Conservation (phyloP, 495 filamentous ascomycete species). For the Melanomma pulvis-pyrius region DNA sequence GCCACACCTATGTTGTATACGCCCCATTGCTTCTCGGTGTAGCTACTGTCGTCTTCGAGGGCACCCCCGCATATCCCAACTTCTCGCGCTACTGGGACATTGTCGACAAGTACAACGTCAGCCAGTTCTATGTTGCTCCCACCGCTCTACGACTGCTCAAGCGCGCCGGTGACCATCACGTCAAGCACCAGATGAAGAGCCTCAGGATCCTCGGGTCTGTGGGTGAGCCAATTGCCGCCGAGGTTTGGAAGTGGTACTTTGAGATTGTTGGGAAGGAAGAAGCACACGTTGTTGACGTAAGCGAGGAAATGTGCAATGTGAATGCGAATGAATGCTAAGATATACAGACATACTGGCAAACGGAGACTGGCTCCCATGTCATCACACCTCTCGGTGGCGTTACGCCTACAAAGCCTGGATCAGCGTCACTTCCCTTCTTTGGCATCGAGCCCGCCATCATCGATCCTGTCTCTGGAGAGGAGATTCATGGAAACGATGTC, state of each 20-base stretch:
- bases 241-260: conserved; percentile 99
- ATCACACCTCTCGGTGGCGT: conserved; percentile 76
- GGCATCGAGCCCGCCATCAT: conserved; percentile 98
- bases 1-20: conserved; percentile 99
- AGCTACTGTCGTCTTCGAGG: conserved; percentile 97
- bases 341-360: conserved; percentile 98
- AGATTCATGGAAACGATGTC: conserved; percentile 94
- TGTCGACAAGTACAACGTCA: conserved; percentile 90
- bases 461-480: conserved; percentile 91
- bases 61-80: conserved; percentile 94
- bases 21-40: conserved; percentile 90
- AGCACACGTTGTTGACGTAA: conserved; percentile 91
- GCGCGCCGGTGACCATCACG: conserved; percentile 89
- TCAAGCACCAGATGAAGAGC: conserved; percentile 84
- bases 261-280: conserved; percentile 93
- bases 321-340: conserved; percentile 15
- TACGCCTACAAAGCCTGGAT: conserved; percentile 78
- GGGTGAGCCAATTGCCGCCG: conserved; percentile 95
- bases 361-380: conserved; percentile 95
- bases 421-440: conserved; percentile 86
- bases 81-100: conserved; percentile 99
- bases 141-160: conserved; percentile 92
- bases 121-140: conserved; percentile 98
- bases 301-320: conserved; percentile 44
- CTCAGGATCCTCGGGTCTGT: conserved; percentile 93